phyloP scores from a whole-genome alignment of 805 yeast species.

The Candida palmyrensis region DNA sequence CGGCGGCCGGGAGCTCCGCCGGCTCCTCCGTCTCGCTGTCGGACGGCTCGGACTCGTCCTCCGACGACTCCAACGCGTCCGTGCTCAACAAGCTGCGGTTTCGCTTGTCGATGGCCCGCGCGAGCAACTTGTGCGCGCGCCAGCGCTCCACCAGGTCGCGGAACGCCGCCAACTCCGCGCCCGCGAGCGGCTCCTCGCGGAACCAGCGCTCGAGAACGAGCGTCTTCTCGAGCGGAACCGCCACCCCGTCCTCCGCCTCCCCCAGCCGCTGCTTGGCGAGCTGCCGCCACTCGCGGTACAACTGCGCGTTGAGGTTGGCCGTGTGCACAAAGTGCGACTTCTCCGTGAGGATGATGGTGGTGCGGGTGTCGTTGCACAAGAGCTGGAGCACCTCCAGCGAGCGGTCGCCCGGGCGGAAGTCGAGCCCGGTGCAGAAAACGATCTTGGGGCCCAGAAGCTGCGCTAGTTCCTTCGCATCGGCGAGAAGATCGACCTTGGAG shows the following conservation, averaged over 20 bases:
- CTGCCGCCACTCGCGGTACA: conserved; percentile 52
- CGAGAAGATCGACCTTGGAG: conserved; percentile 49
- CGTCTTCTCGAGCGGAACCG: conserved; percentile 47
- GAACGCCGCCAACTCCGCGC: conserved; percentile 47
- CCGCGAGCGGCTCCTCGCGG: conserved; percentile 46
- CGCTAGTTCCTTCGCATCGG: conserved; percentile 51
- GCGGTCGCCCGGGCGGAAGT: conserved; percentile 58
- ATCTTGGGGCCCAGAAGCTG: conserved; percentile 67
- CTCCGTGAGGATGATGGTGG: conserved; percentile 75
- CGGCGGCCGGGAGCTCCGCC: conserved; percentile 19
- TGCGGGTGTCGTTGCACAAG: conserved; percentile 59
- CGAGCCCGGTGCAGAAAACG: conserved; percentile 70
- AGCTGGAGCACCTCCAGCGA: conserved; percentile 47
- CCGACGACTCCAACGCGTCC: conserved; percentile 27
- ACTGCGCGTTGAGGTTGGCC: conserved; percentile 43
- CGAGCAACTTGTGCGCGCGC: conserved; percentile 37
- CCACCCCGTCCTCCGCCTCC: conserved; percentile 51
- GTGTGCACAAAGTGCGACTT: conserved; percentile 34
- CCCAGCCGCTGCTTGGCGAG: conserved; percentile 33
- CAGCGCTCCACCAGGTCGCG: conserved; percentile 41
- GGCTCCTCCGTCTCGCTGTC: conserved; percentile 27
- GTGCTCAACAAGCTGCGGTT: conserved; percentile 35
- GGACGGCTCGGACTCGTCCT: conserved; percentile 30
- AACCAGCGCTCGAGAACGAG: conserved; percentile 37
- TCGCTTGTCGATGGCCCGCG: conserved; percentile 37